Percentiles rank a stretch among this genome's conserved stretches.
Evolutionary conservation across 768 basidiomycete genomes (phyloP).

Genomic region (Macrocybe gigantea): DNA sequence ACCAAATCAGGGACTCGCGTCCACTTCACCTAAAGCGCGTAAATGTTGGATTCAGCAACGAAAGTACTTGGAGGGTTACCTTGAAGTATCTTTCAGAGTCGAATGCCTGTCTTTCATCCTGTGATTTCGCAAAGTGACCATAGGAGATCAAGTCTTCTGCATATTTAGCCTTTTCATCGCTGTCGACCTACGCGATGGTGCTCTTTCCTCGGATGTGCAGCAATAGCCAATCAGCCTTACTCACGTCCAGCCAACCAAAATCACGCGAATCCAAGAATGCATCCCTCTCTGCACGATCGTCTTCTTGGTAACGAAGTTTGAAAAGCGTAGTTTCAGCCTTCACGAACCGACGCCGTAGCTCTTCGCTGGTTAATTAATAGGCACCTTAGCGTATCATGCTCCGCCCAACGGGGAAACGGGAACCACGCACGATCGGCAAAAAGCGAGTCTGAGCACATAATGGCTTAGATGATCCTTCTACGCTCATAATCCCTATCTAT

Average conservation of each 20-base stretch:
- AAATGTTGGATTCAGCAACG: background rate
- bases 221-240: slow-evolving; percentile 9
- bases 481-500: slow-evolving; percentile 57
- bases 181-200: slow-evolving; percentile 34
- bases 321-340: slow-evolving; percentile 88
- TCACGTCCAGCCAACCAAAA: slow-evolving; percentile 62
- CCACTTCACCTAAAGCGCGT: slow-evolving; percentile 76
- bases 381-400: background rate
- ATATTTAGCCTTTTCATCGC: slow-evolving; percentile 48
- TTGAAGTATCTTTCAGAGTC: slow-evolving; percentile 69
- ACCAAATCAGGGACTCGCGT: slow-evolving; percentile 92
- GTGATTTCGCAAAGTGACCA: too few relatives aligned
- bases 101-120: slow-evolving; percentile 19
- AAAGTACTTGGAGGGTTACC: slow-evolving; percentile 29
- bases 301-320: slow-evolving; percentile 69
- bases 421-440: slow-evolving; percentile 85
- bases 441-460: slow-evolving; percentile 90
- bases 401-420: background rate
- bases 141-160: slow-evolving; percentile 32
- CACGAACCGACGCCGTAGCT: slow-evolving; percentile 81
- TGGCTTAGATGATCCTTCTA: slow-evolving; percentile 86
- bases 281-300: slow-evolving; percentile 49
- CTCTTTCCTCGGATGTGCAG: background rate
- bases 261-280: slow-evolving; percentile 60
- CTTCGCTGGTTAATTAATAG: slow-evolving; percentile 55